Evolutionary conservation across 306 rosid species (phyloP).

Genomic region (Ormosia emarginata): DNA sequence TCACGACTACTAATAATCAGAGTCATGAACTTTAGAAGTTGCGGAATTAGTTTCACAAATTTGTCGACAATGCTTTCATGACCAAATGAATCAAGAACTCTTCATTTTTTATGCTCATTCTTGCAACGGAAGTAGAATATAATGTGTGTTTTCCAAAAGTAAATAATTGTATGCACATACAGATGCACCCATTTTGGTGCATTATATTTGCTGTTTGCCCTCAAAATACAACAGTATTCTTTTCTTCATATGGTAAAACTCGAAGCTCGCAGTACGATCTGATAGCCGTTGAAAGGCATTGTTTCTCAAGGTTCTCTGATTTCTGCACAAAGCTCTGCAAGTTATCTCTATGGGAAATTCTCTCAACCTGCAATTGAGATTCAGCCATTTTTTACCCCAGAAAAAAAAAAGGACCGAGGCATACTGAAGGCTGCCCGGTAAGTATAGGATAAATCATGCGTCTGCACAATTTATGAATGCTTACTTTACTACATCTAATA

Average conservation of each 20-base stretch:
- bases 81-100: not conserved
- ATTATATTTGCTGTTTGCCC: not conserved
- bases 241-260: constrained; percentile 56
- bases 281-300: constrained; percentile 63
- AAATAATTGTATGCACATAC: not conserved
- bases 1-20: no score
- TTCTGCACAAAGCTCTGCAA: constrained; percentile 71
- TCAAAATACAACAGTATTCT: constrained; percentile 68
- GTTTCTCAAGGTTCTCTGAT: constrained; percentile 81
- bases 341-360: constrained; percentile 77
- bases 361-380: constrained; percentile 52
- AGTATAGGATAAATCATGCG: not conserved
- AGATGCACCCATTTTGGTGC: not conserved
- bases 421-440: not conserved
- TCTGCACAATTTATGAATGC: not conserved
- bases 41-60: not conserved
- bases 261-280: constrained; percentile 80
- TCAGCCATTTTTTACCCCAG: not conserved
- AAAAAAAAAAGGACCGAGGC: no score
- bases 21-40: not conserved
- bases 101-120: not conserved
- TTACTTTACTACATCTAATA: not conserved
- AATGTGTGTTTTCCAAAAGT: not conserved
- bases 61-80: not conserved
- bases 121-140: not conserved